Conservation (phyloP, 805 yeast species). For the Starmerella floris region DNA sequence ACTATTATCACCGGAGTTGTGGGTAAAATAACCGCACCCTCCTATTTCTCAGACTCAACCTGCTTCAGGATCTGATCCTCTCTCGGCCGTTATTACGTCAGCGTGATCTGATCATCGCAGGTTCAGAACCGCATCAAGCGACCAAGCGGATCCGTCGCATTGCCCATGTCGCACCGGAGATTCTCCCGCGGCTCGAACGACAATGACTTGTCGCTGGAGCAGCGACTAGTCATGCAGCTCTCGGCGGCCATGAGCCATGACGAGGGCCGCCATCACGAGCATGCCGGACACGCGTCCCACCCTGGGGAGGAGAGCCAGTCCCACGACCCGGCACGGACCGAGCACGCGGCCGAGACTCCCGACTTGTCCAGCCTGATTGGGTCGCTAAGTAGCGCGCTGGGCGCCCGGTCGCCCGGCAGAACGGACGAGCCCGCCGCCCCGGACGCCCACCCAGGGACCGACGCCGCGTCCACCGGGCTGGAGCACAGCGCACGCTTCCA, state of each 20-base stretch:
- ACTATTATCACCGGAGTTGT: no score
- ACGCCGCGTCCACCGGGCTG: no score
- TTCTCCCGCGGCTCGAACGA: constrained; percentile 1
- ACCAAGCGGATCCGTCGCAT: no score
- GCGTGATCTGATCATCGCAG: no score
- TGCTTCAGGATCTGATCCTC: no score
- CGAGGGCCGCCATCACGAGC: constrained; percentile 1
- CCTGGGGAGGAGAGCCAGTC: neutral
- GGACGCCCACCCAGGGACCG: no score
- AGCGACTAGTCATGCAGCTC: constrained; percentile 19
- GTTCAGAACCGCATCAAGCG: no score
- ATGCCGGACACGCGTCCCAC: neutral
- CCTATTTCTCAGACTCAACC: no score
- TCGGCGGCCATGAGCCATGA: constrained; percentile 18
- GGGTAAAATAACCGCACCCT: no score
- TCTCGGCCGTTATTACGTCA: no score
- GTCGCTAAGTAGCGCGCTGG: constrained; percentile 1
- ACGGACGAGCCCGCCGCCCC: neutral
- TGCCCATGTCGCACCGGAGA: constrained; percentile 1
- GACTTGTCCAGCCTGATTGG: constrained; percentile 2
- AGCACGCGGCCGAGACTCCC: neutral
- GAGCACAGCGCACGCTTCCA: no score
- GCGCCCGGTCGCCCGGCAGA: neutral
- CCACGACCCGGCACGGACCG: neutral
- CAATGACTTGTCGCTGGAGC: constrained; percentile 16